A percentile compares a stretch with the other conserved stretches of the same genome.
phyloP scores from a whole-genome alignment of 768 basidiomycete genomes.

The Suillus ampliporus region DNA sequence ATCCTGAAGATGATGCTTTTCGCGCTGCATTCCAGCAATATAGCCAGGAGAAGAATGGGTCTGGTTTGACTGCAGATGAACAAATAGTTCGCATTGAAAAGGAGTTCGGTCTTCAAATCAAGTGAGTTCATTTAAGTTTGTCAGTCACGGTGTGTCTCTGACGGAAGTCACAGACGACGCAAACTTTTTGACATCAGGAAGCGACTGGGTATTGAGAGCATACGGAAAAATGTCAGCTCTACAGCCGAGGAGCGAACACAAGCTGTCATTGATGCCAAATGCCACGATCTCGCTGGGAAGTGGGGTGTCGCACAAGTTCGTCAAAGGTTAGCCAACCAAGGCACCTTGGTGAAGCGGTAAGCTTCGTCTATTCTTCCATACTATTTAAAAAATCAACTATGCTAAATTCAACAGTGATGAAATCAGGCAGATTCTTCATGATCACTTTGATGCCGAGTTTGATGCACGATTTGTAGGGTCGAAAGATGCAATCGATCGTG shows the following conservation, averaged over 20 bases:
- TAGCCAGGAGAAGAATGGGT: conserved; percentile 15
- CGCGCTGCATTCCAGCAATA: conserved; percentile 14
- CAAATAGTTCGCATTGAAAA: conserved; percentile 9
- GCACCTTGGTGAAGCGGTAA: conserved; percentile 16
- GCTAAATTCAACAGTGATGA: conserved; percentile 2
- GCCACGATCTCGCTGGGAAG: background rate
- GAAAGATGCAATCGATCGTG: conserved; percentile 15
- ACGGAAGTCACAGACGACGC: too few species aligned
- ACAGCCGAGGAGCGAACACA: too few species aligned
- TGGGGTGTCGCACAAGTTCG: conserved; percentile 23
- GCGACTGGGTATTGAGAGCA: too few species aligned
- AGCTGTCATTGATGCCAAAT: too few species aligned
- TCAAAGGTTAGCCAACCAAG: conserved; percentile 19
- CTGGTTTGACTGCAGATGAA: conserved; percentile 10
- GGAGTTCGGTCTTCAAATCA: too few species aligned
- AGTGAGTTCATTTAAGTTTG: too few species aligned
- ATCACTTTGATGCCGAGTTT: conserved; percentile 18
- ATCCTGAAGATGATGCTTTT: conserved; percentile 12
- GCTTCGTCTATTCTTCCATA: background rate
- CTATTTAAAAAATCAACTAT: too few species aligned
- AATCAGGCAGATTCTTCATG: conserved; percentile 7
- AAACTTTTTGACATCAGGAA: too few species aligned
- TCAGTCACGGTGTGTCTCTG: too few species aligned
- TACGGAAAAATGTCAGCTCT: too few species aligned
- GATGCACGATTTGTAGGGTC: conserved; percentile 20